phyloP scores from a whole-genome alignment of 495 filamentous ascomycete genomes.

The Hapsidospora chrysogenum region DNA sequence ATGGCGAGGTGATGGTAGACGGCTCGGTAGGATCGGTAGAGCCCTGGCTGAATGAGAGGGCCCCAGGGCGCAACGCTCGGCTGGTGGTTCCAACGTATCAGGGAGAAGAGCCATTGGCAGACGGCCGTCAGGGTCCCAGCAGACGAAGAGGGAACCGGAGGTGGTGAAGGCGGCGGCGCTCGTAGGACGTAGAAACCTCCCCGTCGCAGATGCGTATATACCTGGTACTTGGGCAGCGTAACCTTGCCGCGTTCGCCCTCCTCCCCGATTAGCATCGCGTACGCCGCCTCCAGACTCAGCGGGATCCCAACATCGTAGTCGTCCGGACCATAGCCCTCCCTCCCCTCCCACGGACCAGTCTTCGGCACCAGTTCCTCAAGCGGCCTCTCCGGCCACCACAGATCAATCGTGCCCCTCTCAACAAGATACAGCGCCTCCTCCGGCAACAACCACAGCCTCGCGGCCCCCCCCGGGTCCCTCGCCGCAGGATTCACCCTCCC shows the following conservation, averaged over 20 bases:
- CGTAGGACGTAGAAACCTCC: constrained; percentile 65
- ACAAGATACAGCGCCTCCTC: constrained; percentile 84
- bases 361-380: constrained; percentile 21
- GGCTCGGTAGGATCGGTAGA: constrained; percentile 63
- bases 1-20: constrained; percentile 63
- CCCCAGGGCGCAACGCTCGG: constrained; percentile 24
- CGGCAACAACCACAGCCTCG: constrained; percentile 65
- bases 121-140: constrained; percentile 11
- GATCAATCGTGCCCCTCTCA: constrained; percentile 71
- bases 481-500: constrained; percentile 25
- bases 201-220: constrained; percentile 72
- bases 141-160: neutral
- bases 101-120: constrained; percentile 24
- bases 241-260: constrained; percentile 42
- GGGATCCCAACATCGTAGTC: constrained; percentile 50
- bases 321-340: constrained; percentile 9
- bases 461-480: constrained; percentile 27
- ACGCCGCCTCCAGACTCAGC: constrained; percentile 80
- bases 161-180: constrained; percentile 25
- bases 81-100: constrained; percentile 8
- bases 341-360: neutral
- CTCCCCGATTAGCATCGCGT: constrained; percentile 56
- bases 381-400: constrained; percentile 51
- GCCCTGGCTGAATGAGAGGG: constrained; percentile 54
- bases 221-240: constrained; percentile 65